phyloP scores from a whole-genome alignment of 306 rosid genomes.

The Abrus pulchellus region DNA sequence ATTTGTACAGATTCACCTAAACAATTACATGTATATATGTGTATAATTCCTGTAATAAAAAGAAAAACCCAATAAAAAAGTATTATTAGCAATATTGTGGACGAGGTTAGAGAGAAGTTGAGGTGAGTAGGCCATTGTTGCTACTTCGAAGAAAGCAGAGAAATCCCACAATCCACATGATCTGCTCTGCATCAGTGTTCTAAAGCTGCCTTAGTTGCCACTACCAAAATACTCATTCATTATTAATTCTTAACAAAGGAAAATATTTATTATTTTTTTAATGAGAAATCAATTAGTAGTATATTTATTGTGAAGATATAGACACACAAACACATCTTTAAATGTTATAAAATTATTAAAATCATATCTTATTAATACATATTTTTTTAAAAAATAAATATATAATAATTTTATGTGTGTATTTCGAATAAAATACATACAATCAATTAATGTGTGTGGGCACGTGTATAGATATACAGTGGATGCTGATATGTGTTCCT shows the following conservation, averaged over 20 bases:
- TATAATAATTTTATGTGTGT: too few relatives aligned
- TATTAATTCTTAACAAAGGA: background rate
- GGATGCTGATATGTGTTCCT: too few relatives aligned
- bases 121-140: constrained; percentile 45
- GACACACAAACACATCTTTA: too few relatives aligned
- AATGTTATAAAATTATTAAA: too few relatives aligned
- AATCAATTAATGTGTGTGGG: too few relatives aligned
- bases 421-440: too few relatives aligned
- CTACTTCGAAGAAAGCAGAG: constrained; percentile 27
- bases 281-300: background rate
- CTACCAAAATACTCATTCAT: background rate
- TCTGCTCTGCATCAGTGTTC: constrained; percentile 8
- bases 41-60: background rate
- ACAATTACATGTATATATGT: background rate
- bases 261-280: background rate
- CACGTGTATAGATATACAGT: too few relatives aligned
- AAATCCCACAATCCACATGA: constrained; percentile 36
- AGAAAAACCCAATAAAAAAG: background rate
- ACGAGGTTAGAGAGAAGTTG: constrained; percentile 41
- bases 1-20: too few relatives aligned
- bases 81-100: constrained; percentile 12
- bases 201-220: constrained; percentile 40
- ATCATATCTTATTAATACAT: too few relatives aligned
- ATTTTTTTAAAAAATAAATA: too few relatives aligned
- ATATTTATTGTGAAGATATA: background rate